Evolutionary conservation across 257 asterid genomes (phyloP).

Genomic region (Gynochthodes officinalis): DNA sequence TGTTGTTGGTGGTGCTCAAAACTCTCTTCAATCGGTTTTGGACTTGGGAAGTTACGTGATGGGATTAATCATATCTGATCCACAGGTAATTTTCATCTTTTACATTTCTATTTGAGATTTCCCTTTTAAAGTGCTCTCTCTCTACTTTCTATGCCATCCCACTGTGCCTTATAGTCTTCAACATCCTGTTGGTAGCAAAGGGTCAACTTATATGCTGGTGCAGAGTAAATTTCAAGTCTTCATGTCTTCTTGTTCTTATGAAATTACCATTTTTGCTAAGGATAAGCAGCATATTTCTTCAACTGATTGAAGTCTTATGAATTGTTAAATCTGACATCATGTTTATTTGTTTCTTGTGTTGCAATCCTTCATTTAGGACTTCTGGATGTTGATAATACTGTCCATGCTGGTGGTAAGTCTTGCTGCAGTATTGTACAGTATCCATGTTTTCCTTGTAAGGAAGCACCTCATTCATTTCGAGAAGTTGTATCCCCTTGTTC

Average conservation of each 20-base stretch:
- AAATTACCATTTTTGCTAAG: not conserved
- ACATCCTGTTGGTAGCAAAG: not conserved
- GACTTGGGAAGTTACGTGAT: conserved; percentile 77
- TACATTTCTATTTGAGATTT: not conserved
- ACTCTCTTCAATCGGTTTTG: conserved; percentile 70
- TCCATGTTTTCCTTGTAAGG: conserved; percentile 50
- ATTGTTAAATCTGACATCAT: not conserved
- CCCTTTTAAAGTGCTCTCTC: too few relatives aligned
- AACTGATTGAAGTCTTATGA: not conserved
- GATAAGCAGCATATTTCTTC: not conserved
- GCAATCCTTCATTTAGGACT: conserved; percentile 43
- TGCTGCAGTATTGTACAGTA: conserved; percentile 53
- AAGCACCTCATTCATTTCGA: conserved; percentile 68
- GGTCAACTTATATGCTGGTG: too few relatives aligned
- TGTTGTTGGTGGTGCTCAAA: conserved; percentile 84
- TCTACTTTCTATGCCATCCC: too few relatives aligned
- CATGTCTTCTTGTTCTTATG: not conserved
- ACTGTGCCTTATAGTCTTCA: not conserved
- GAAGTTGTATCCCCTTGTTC: conserved; percentile 30
- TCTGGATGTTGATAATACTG: conserved; percentile 57
- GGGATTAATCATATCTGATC: conserved; percentile 72
- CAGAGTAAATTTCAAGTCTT: not conserved
- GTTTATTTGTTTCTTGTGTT: not conserved
- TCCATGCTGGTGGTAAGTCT: conserved; percentile 56
- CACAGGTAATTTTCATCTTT: conserved; percentile 45